These are phyloP conservation scores for Pseudocercospora eumusae DNA, from an alignment of 2,329 filamentous ascomycete genomes.

Conservation along the genomic window DNA sequence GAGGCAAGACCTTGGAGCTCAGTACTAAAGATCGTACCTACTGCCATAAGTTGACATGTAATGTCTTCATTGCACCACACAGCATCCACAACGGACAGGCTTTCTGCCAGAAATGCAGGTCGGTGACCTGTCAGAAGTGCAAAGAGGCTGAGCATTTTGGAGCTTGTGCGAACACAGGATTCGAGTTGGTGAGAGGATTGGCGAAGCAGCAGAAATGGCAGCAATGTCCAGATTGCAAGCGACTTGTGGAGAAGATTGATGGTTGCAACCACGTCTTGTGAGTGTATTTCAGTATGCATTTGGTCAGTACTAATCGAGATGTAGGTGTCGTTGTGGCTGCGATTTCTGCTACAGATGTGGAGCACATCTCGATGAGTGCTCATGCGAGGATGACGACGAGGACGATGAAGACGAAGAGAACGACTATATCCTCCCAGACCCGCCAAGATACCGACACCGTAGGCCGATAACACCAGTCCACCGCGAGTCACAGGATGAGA, in stretches of 20 bases:
- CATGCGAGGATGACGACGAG: constrained; percentile 15
- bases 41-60: constrained; percentile 22
- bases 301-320: not conserved
- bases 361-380: constrained; percentile 8
- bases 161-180: constrained; percentile 14
- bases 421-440: not conserved
- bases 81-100: constrained; percentile 30
- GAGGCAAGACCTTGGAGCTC: constrained; percentile 20
- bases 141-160: constrained; percentile 27
- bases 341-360: constrained; percentile 23
- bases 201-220: constrained; percentile 16
- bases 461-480: constrained; percentile 4
- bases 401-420: constrained; percentile 16
- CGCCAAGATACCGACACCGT: not conserved
- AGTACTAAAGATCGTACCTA: constrained; percentile 25
- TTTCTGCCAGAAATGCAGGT: constrained; percentile 27
- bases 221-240: constrained; percentile 20
- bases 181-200: constrained; percentile 6
- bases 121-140: constrained; percentile 26
- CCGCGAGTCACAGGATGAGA: constrained; percentile 15
- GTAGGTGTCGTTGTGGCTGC: constrained; percentile 15
- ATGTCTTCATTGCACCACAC: constrained; percentile 24
- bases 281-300: constrained; percentile 5
- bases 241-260: constrained; percentile 20
- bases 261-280: constrained; percentile 25